phyloP scores from a whole-genome alignment of 2,329 filamentous ascomycete genomes.

The Nannizziopsis barbatae region DNA sequence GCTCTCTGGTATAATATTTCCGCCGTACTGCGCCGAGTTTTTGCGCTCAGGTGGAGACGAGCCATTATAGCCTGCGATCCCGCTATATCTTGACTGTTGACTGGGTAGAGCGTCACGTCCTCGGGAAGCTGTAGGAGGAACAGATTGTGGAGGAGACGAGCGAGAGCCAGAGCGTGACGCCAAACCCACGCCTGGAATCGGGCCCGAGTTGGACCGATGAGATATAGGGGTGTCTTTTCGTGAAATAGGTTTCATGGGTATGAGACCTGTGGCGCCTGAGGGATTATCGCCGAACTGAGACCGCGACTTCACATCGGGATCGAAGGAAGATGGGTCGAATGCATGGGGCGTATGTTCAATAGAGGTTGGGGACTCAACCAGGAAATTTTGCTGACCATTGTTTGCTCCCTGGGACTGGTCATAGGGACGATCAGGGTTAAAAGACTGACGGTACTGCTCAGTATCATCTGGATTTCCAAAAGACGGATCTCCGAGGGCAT shows the following conservation, averaged over 20 bases:
- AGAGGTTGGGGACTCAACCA: constrained; percentile 4
- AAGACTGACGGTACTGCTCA: constrained; percentile 13
- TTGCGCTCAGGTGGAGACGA: not conserved
- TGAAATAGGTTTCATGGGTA: constrained; percentile 7
- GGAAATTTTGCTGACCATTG: not conserved
- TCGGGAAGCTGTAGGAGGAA: constrained; percentile 13
- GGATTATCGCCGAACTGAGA: not conserved
- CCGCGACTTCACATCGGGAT: not conserved
- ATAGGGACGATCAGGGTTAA: constrained; percentile 4
- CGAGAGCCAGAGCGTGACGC: not conserved
- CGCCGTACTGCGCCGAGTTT: constrained; percentile 15
- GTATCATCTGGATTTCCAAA: constrained; percentile 10
- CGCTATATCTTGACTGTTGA: constrained; percentile 22
- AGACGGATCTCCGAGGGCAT: constrained; percentile 5
- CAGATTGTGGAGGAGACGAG: constrained; percentile 12
- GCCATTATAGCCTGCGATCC: constrained; percentile 15
- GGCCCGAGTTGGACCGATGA: constrained; percentile 1
- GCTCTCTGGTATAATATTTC: constrained; percentile 19
- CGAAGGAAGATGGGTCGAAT: not conserved
- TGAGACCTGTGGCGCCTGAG: not conserved
- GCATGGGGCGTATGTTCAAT: not conserved
- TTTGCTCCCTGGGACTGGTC: constrained; percentile 14
- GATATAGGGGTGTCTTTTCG: constrained; percentile 4
- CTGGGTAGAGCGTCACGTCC: constrained; percentile 25
- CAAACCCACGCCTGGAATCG: not conserved